A percentile compares a stretch with the other conserved stretches of the same genome.
Evolutionary conservation across 164 flowering plant species (phyloP).

Genomic region (Houttuynia cordata): DNA sequence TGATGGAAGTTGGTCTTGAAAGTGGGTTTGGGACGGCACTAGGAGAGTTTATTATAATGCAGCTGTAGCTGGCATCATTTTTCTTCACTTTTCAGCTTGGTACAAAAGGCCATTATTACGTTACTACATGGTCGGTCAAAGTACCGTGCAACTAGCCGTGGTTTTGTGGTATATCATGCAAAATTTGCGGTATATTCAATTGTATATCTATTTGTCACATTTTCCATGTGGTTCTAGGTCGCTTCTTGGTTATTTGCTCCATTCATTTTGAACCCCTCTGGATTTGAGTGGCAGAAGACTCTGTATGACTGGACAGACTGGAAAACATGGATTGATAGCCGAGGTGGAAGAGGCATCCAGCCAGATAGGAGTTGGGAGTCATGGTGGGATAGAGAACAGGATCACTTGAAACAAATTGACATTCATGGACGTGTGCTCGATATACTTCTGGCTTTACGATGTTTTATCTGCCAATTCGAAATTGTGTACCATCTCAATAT

Average conservation of each 20-base stretch:
- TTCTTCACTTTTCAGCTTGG: constrained; percentile 98
- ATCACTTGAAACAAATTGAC: constrained; percentile 59
- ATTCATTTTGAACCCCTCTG: constrained; percentile 90
- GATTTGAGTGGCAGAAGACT: constrained; percentile 98
- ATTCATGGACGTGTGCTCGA: constrained; percentile 70
- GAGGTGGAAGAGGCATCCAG: constrained; percentile 88
- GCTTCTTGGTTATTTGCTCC: constrained; percentile 97
- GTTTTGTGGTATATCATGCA: constrained; percentile 92
- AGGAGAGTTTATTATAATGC: constrained; percentile 86
- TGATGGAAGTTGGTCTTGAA: constrained; percentile 93
- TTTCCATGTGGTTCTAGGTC: constrained; percentile 97
- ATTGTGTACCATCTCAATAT: constrained; percentile 89
- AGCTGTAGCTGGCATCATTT: constrained; percentile 90
- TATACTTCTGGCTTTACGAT: constrained; percentile 72
- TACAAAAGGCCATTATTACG: constrained; percentile 87
- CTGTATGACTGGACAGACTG: constrained; percentile 98
- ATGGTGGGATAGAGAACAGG: constrained; percentile 92
- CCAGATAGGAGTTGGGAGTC: constrained; percentile 91
- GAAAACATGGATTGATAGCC: constrained; percentile 99
- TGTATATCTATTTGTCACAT: constrained; percentile 64
- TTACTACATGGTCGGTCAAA: constrained; percentile 95
- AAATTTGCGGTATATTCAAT: constrained; percentile 76
- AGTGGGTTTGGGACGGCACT: constrained; percentile 89
- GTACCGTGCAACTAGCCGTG: constrained; percentile 90
- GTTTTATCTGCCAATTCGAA: constrained; percentile 88